phyloP scores from a whole-genome alignment of 495 filamentous ascomycete genomes.

The Penicillium taxi region DNA sequence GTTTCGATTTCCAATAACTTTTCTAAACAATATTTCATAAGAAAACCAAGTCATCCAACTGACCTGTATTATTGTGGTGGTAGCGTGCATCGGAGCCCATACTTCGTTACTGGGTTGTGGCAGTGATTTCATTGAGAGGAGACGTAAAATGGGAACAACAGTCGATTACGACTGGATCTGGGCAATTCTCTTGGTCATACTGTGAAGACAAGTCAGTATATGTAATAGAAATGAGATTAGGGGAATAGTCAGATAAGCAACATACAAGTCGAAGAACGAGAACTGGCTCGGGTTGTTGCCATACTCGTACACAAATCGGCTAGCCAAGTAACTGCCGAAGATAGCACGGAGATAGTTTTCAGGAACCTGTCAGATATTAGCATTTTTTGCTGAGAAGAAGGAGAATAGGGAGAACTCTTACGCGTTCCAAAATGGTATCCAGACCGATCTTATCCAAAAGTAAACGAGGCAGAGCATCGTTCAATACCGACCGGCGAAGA shows the following conservation, averaged over 20 bases:
- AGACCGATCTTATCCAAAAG: constrained; percentile 85
- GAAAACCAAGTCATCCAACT: too few relatives aligned
- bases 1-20: too few relatives aligned
- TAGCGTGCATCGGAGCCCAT: constrained; percentile 1
- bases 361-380: constrained; percentile 53
- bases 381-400: not conserved
- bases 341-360: constrained; percentile 89
- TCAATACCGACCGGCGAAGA: constrained; percentile 68
- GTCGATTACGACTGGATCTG: constrained; percentile 24
- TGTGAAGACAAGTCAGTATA: constrained; percentile 20
- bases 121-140: not conserved
- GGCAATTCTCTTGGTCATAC: constrained; percentile 49
- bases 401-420: constrained; percentile 28
- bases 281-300: constrained; percentile 92
- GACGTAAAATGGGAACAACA: too few relatives aligned
- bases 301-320: constrained; percentile 90
- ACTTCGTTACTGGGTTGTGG: constrained; percentile 1
- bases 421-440: constrained; percentile 72
- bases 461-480: constrained; percentile 77
- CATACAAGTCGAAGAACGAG: constrained; percentile 97
- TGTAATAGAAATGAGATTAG: not conserved
- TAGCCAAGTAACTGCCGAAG: constrained; percentile 91
- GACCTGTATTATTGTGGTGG: constrained; percentile 18
- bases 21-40: constrained; percentile 24
- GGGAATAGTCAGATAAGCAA: too few relatives aligned